Conservation (phyloP, 352 stramenopile genomes). For the Phytophthora boehmeriae region DNA sequence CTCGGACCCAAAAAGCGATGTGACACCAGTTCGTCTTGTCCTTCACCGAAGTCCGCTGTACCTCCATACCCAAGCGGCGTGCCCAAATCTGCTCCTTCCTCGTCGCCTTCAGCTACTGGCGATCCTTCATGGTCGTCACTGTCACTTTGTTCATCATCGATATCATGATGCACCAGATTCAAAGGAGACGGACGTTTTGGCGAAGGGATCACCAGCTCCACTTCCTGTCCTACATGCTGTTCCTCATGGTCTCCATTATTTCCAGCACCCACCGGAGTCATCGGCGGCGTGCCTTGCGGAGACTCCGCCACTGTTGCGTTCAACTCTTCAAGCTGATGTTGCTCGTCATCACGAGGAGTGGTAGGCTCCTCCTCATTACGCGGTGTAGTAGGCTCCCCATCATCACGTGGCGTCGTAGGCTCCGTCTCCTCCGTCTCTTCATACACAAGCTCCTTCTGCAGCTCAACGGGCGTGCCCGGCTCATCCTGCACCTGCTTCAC, state of each 20-base stretch:
- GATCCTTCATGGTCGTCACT: constrained; percentile 32
- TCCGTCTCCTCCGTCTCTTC: background rate
- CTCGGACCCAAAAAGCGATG: constrained; percentile 77
- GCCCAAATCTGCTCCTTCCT: constrained; percentile 56
- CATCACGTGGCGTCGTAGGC: background rate
- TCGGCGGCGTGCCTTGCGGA: background rate
- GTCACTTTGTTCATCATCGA: constrained; percentile 39
- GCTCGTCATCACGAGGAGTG: background rate
- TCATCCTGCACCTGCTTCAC: constrained; percentile 5
- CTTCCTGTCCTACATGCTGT: constrained; percentile 7
- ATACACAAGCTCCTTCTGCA: too few relatives aligned
- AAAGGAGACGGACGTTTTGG: constrained; percentile 31
- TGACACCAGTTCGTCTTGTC: constrained; percentile 54
- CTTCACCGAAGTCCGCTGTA: constrained; percentile 49
- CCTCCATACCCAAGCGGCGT: constrained; percentile 62
- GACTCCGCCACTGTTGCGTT: background rate
- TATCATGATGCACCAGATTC: constrained; percentile 38
- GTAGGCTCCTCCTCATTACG: background rate
- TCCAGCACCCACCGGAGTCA: background rate
- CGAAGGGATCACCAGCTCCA: constrained; percentile 31
- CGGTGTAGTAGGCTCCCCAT: background rate
- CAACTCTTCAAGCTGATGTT: background rate
- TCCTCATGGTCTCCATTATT: constrained; percentile 17
- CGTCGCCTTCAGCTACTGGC: constrained; percentile 24
- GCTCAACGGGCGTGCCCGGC: background rate